Conservation (phyloP, 352 stramenopile species). For the Pythium rhizo-oryzae region DNA sequence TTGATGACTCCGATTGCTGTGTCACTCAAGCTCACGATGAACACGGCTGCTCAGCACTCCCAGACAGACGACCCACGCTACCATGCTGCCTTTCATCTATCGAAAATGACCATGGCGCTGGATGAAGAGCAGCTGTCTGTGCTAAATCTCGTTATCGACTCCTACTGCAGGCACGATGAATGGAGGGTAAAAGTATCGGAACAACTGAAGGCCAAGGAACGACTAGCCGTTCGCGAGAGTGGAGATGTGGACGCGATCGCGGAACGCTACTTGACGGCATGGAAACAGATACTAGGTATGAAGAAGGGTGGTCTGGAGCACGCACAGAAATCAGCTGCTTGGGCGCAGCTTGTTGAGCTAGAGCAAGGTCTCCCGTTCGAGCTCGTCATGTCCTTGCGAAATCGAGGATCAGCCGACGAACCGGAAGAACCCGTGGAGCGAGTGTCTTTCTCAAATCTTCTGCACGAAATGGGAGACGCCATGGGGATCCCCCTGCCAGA, state of each 20-base stretch:
- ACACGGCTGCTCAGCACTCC: conserved; percentile 70
- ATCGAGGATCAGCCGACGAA: conserved; percentile 65
- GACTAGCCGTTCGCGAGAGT: conserved; percentile 45
- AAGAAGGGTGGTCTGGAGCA: conserved; percentile 69
- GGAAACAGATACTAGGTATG: conserved; percentile 62
- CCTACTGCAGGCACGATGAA: conserved; percentile 67
- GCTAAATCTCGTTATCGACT: conserved; percentile 74
- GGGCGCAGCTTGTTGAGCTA: conserved; percentile 51
- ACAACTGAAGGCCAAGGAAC: conserved; percentile 64
- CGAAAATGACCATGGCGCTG: conserved; percentile 67
- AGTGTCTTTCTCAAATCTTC: conserved; percentile 48
- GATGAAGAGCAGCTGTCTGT: conserved; percentile 89
- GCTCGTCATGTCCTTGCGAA: conserved; percentile 75
- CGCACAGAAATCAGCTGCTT: conserved; percentile 65
- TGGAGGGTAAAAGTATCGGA: conserved; percentile 76
- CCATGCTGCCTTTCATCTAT: conserved; percentile 77
- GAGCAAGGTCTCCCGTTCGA: conserved; percentile 79
- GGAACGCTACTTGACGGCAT: conserved; percentile 73
- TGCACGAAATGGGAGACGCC: conserved; percentile 72
- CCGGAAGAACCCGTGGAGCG: conserved; percentile 35
- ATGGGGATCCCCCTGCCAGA: conserved; percentile 81
- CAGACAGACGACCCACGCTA: conserved; percentile 82
- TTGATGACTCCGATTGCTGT: conserved; percentile 83
- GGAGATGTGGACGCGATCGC: conserved; percentile 43
- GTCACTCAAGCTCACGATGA: conserved; percentile 89